Evolutionary conservation across 2,329 filamentous ascomycete species (phyloP), one percentile per base, ranked within the genome.

Genomic region (Scedosporium dehoogii): DNA sequence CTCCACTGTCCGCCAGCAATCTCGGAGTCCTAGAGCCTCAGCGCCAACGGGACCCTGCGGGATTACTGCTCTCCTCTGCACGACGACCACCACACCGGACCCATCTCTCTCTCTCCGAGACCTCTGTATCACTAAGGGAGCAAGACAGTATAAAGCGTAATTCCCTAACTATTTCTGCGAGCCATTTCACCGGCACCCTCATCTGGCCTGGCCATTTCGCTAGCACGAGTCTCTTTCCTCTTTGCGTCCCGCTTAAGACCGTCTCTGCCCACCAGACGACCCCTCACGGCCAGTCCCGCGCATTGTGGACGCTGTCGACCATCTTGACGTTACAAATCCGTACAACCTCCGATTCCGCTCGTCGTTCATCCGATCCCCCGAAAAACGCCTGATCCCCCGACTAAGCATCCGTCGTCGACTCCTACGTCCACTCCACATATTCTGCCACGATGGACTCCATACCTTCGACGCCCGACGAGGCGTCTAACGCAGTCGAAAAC

Each of bases 401-500:
- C 42, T 2, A 14, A 16, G 29, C 29, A 33, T 6, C 6, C 29
- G 29, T 33, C 29, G 29, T 33, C 29, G 29, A 33, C 29, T 6
- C 6, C 9, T 33, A 7, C 6, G 29, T 33, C 5, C 29, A 33
- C 29, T 33, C 7, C 57, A 14, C 27, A 44, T 42, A 29, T 42
- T 33, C 12, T 7, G 23, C 23, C 44, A 56, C 63, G 1, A 63
- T 72, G 67, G 74, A 75, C 64, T 75, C 75, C 33, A 67, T 75
- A 42, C 76, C 79, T 67, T 75, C 70, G 62, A 79, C 77, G 64
- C 78, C 80, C 67, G 79, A 81, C 66, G 80, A 81, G 63, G 68
- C 72, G 62, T 73, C 74, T 61, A 70, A 61, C 29, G 71, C 72
- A 38, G 69, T 69, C 23, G 63, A 73, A 23, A 66, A 73, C 61